Base-by-base conservation (phyloP, 441 rosid genomes). In the Mallotus japonicus region DNA sequence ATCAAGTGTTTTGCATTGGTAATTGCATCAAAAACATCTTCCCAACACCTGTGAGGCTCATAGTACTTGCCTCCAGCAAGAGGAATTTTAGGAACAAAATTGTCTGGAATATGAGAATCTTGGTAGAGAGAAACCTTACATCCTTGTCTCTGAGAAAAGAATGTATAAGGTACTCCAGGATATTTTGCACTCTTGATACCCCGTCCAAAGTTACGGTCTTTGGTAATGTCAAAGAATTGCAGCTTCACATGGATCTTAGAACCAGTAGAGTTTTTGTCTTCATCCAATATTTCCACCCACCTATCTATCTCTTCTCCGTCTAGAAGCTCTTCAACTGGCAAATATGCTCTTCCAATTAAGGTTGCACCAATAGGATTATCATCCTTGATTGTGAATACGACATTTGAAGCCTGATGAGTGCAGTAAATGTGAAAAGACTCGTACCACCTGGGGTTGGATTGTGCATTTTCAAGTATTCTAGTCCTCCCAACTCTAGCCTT, bases 31-130 rank as follows among this genome's bases (percentile, higher is more conserved):
- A 92, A 95, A 67, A 95, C 59, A 80, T 95, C 98, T 83, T 95
- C 99, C 99, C 99, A 95, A 44, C 99, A 92, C 73, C 99, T 87
- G 66, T 91, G 98, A 64, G 99, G 91, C 87, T 92, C 91, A 60
- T 87, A 95, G 83, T 82, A 62, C 76, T 95, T 88, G 78, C 98
- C 96, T 55, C 97, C 98, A 40, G 98, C 96, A 22, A 95, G 91
- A 80, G 99, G 97, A 62, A 92, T 88, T 34, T 82, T 84, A 0
- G 99, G 98, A 75, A 92, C 77, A 73, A 95, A 95, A 34, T 87
- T 86, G 28, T 95, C 99, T 0, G 99, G 99, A 61, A 92, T 74
- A 65, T 95, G 99, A 83, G 99, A 93, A 80, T 90, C 99, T 74
- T 92, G 97, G 88, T 95, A 95, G 13, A 95, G 78, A 64, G 96